A percentile compares a stretch with the other conserved stretches of the same genome.
These are phyloP conservation scores for Aspergillus indologenus DNA, from an alignment of 495 filamentous ascomycete genomes.

Conservation along the genomic window DNA sequence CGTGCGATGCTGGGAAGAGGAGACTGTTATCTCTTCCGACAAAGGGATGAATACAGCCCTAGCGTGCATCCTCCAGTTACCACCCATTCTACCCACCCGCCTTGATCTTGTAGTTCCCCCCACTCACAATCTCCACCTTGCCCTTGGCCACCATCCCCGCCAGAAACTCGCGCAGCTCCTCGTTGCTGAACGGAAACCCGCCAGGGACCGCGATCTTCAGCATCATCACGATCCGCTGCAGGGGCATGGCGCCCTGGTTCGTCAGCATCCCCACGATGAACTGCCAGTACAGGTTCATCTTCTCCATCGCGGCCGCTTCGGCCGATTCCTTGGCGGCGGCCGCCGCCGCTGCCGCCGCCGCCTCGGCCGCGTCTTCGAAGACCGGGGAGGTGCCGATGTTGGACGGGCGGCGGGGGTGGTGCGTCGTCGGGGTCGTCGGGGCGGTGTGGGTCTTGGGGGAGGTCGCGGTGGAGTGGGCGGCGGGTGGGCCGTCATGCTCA, in stretches of 20 bases:
- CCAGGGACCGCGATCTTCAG: constrained; percentile 83
- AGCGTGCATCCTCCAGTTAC: too few species aligned
- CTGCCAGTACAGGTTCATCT: constrained; percentile 80
- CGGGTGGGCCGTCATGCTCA: constrained; percentile 30
- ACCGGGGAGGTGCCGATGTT: constrained; percentile 1
- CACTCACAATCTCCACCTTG: constrained; percentile 64
- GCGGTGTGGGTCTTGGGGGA: neutral
- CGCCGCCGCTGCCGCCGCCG: constrained; percentile 45
- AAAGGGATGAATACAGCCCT: too few species aligned
- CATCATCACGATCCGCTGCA: constrained; percentile 86
- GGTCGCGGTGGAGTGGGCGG: constrained; percentile 17
- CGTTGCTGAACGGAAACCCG: constrained; percentile 80
- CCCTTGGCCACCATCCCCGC: constrained; percentile 67
- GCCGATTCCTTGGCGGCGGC: constrained; percentile 44
- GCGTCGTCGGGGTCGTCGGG: neutral
- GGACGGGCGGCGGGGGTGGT: neutral
- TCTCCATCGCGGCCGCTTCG: constrained; percentile 61
- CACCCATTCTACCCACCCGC: too few species aligned
- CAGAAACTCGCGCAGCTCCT: constrained; percentile 72
- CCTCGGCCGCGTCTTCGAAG: constrained; percentile 31
- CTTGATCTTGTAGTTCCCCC: constrained; percentile 70
- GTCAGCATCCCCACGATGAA: constrained; percentile 95
- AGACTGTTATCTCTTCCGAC: too few species aligned
- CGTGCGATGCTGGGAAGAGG: too few species aligned
- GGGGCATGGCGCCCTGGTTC: constrained; percentile 77